A percentile compares a stretch with the other conserved stretches of the same genome.
Conservation (phyloP, 306 rosid genomes). For the Pachyrhizus erosus region DNA sequence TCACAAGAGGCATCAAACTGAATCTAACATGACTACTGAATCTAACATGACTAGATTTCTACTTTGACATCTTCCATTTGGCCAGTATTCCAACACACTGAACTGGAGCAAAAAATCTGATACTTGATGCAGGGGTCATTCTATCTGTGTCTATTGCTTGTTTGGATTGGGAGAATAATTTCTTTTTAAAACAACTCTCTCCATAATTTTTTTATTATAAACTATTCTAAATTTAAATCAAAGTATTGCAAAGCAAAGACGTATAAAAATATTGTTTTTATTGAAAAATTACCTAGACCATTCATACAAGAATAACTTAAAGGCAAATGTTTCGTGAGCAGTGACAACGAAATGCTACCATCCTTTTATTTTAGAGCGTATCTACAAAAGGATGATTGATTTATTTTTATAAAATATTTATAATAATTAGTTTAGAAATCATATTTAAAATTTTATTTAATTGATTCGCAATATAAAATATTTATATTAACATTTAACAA, state of each 20-base stretch:
- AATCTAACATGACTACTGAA: not conserved
- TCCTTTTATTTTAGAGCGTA: not conserved
- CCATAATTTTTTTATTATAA: not conserved
- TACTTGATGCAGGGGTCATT: not conserved
- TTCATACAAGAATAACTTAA: not conserved
- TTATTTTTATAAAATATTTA: too few relatives aligned
- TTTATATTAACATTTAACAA: too few relatives aligned
- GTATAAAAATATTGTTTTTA: not conserved
- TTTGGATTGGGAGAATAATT: not conserved
- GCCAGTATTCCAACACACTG: not conserved
- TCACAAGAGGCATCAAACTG: constrained; percentile 24
- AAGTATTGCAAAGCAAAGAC: not conserved
- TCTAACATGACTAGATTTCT: constrained; percentile 24
- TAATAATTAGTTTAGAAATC: too few relatives aligned
- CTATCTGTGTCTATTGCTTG: not conserved
- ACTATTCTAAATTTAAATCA: not conserved
- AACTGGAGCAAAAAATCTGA: not conserved
- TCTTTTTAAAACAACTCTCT: not conserved
- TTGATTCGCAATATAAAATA: too few relatives aligned
- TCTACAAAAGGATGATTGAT: too few relatives aligned
- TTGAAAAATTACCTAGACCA: not conserved
- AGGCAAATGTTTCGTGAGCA: not conserved
- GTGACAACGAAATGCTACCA: not conserved
- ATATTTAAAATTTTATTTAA: too few relatives aligned
- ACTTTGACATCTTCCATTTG: constrained; percentile 29